These are phyloP conservation scores for Zymoseptoria ardabiliae DNA, from an alignment of 2,329 filamentous ascomycete genomes.

Conservation along the genomic window DNA sequence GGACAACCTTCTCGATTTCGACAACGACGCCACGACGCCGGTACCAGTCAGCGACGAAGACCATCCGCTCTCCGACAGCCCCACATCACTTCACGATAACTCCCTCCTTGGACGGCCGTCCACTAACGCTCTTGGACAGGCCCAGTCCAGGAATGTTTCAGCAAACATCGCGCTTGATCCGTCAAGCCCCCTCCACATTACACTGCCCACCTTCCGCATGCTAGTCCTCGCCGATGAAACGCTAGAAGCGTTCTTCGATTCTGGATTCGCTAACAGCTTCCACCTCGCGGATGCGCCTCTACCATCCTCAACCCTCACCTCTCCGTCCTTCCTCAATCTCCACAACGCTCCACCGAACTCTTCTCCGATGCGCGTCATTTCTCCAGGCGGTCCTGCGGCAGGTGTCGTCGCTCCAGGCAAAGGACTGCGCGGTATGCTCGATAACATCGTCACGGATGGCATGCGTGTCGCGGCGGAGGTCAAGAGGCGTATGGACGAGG, in stretches of 20 bases:
- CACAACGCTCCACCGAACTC: slow-evolving; percentile 18
- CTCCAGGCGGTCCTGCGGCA: slow-evolving; percentile 31
- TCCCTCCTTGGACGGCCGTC: slow-evolving; percentile 23
- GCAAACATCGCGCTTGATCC: slow-evolving; percentile 90
- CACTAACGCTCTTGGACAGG: slow-evolving; percentile 29
- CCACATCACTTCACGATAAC: slow-evolving; percentile 14
- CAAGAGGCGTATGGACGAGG: slow-evolving; percentile 86
- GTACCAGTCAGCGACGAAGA: slow-evolving; percentile 9
- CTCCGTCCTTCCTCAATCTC: slow-evolving; percentile 70
- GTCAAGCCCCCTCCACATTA: slow-evolving; percentile 88
- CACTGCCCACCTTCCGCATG: slow-evolving; percentile 96
- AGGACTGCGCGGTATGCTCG: slow-evolving; percentile 82
- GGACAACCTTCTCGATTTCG: slow-evolving; percentile 54
- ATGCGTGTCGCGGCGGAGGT: slow-evolving; percentile 95
- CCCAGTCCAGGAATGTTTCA: slow-evolving; percentile 56
- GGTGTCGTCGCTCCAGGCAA: slow-evolving; percentile 56
- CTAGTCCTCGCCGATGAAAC: slow-evolving; percentile 93
- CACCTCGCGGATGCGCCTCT: slow-evolving; percentile 64
- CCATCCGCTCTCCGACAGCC: slow-evolving; percentile 1
- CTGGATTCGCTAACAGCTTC: slow-evolving; percentile 88
- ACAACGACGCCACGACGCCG: slow-evolving; percentile 33
- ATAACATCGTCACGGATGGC: slow-evolving; percentile 95
- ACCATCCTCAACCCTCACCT: slow-evolving; percentile 41
- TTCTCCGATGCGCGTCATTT: slow-evolving; percentile 17
- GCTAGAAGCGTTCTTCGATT: slow-evolving; percentile 94